phyloP scores from a whole-genome alignment of 176 grass and related monocot species.

The Dendrocalamus sinicus region DNA sequence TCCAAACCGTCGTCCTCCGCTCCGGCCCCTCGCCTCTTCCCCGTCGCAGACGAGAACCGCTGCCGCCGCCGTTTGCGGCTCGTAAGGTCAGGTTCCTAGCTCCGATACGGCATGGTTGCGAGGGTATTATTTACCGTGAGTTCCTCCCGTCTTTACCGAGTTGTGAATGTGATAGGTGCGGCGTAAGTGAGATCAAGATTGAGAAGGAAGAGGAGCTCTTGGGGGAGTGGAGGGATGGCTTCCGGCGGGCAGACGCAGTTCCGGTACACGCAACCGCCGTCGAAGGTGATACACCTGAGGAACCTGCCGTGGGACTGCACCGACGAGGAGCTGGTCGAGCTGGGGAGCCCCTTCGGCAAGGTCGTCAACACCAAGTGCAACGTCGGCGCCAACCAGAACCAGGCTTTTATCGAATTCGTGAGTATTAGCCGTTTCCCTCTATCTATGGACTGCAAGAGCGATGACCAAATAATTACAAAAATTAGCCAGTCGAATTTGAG shows the following conservation, averaged over 20 bases:
- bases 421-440: conserved; percentile 21
- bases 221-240: conserved; percentile 53
- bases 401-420: conserved; percentile 95
- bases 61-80: background rate
- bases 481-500: background rate
- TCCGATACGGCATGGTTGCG: background rate
- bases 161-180: conserved; percentile 26
- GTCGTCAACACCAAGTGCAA: conserved; percentile 95
- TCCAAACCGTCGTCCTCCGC: conserved; percentile 36
- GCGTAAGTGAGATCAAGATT: background rate
- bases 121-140: background rate
- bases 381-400: conserved; percentile 91
- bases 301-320: conserved; percentile 95
- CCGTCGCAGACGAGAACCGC: background rate
- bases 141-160: background rate
- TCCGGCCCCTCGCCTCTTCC: conserved; percentile 27
- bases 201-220: background rate
- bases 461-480: background rate
- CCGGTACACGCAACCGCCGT: conserved; percentile 84
- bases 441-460: background rate
- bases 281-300: conserved; percentile 92
- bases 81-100: conserved; percentile 22
- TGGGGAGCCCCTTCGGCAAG: conserved; percentile 90
- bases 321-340: conserved; percentile 81
- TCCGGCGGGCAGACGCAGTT: conserved; percentile 81